Base-by-base conservation (phyloP, 352 stramenopile species). In the Saprolegnia parasitica region DNA sequence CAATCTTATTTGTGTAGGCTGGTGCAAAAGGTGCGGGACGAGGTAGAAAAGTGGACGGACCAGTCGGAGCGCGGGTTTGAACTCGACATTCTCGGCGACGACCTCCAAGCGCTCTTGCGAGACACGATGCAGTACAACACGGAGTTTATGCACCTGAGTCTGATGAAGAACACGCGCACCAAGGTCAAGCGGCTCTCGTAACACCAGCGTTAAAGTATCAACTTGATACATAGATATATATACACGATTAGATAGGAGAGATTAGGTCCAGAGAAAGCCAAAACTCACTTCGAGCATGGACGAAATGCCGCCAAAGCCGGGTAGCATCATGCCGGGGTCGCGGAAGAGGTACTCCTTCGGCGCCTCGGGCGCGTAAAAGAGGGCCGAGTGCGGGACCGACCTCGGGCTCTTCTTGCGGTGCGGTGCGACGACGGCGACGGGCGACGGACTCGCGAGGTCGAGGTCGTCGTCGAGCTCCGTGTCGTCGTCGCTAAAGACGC, bases 71-170 rank as follows among this genome's bases (percentile, higher is more conserved):
- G 80, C 35, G 83, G 90, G 42, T 95, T 83, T 39, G 77, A 95
- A 37, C 67, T 92, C 54, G 78, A 77, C 21, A 74, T 95, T 23
- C 75, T 95, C 5, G 85, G 87, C 26, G 74, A 87, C 20, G 77
- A 90, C 24, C 76, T 96, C 56, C 90, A 93, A 67, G 81, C 77
- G 0, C 66, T 91, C 11, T 39, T 96, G 4, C 37, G 86, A 39
- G 81, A 93, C 50, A 93, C 90, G 84, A 82, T 95, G 77, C 89
- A 91, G 61, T 87, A 78, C 1, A 74, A 94, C 71, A 96, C 85
- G 0, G 82, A 77, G 9, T 76, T 96, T 10, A 93, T 96, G 83
- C 87, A 96, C 56, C 75, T 96, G 9, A 80, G 77, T 0, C 67
- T 88, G 5, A 52, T 87, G 0, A 76, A 86, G 32, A 26, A 72